Conservation (phyloP, 495 filamentous ascomycete genomes). For the Tuber aestivum region DNA sequence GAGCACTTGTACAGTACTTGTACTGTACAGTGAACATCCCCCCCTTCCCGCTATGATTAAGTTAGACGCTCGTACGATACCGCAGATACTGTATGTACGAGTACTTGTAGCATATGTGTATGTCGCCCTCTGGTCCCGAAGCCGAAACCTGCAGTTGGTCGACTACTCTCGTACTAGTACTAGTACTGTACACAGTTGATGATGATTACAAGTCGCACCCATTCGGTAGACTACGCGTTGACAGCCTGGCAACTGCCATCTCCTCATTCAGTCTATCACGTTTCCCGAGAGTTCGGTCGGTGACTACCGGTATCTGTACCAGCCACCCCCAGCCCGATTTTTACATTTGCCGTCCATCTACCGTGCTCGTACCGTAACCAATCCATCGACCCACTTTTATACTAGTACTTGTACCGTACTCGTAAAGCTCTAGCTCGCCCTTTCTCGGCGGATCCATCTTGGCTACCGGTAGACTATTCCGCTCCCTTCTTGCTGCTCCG, state of each 20-base stretch:
- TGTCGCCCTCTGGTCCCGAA: background rate
- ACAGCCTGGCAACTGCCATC: background rate
- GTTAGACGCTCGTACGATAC: background rate
- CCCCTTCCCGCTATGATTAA: background rate
- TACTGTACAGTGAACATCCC: background rate
- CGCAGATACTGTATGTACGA: no score
- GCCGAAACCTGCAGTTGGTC: no score
- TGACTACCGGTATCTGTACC: background rate
- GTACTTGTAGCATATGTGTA: background rate
- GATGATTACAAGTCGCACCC: background rate
- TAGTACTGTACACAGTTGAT: no score
- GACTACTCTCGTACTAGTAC: no score
- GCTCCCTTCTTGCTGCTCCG: background rate
- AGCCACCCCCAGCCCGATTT: background rate
- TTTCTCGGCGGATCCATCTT: background rate
- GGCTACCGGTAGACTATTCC: no score
- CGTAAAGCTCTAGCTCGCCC: background rate
- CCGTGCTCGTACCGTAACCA: no score
- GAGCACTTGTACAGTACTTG: no score
- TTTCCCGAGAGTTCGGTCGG: background rate
- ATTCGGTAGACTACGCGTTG: no score
- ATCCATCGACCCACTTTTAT: background rate
- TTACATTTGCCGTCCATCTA: background rate
- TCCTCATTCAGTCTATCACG: background rate
- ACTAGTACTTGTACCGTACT: no score